phyloP scores from a whole-genome alignment of 139 green algal species.

The Dunaliella primolecta region DNA sequence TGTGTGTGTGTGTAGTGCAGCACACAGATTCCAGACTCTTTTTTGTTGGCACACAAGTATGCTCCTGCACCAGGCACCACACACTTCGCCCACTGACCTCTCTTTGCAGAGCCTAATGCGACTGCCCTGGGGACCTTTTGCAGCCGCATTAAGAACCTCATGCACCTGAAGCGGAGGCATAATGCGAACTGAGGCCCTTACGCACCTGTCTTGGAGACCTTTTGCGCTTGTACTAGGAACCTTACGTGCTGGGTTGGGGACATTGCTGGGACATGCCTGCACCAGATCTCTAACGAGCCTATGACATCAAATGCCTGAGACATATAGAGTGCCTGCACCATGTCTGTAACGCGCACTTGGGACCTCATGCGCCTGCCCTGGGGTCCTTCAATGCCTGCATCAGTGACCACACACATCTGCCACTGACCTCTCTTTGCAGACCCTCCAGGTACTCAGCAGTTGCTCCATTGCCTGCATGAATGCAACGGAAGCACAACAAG shows the following conservation, averaged over 20 bases:
- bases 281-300: neutral
- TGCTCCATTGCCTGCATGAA: neutral
- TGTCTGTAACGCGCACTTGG: neutral
- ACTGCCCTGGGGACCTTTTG: no score
- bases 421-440: neutral
- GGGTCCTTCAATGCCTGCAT: neutral
- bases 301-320: neutral
- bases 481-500: neutral
- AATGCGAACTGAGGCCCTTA: no score
- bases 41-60: no score
- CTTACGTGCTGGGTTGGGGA: neutral
- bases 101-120: no score
- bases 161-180: no score
- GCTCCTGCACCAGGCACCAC: no score
- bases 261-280: neutral
- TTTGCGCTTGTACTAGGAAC: neutral
- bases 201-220: neutral
- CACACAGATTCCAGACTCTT: no score
- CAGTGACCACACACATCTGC: no score
- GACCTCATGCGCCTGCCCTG: neutral
- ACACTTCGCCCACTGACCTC: no score
- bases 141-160: no score
- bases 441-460: neutral
- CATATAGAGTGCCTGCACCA: neutral
- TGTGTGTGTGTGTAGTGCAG: neutral